These are phyloP conservation scores for Talaromyces verruculosus DNA, from an alignment of 2,329 filamentous ascomycete species.

Conservation along the genomic window DNA sequence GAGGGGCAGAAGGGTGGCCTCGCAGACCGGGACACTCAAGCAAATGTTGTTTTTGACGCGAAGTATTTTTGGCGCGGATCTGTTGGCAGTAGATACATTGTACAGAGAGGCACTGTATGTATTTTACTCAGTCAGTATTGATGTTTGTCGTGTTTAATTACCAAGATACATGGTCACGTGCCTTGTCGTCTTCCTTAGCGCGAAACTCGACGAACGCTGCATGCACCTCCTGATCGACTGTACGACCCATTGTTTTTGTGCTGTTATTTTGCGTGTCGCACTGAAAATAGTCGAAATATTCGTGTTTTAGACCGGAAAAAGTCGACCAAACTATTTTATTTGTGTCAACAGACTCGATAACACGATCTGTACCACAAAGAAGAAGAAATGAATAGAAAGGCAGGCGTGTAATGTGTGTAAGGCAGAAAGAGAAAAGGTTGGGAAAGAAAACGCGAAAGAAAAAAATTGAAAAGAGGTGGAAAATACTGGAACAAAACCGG, in stretches of 20 bases:
- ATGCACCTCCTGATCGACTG: constrained; percentile 54
- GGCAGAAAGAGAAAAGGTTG: not conserved
- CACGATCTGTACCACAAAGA: not conserved
- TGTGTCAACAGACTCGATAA: not conserved
- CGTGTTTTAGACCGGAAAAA: not conserved
- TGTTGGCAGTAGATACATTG: constrained; percentile 56
- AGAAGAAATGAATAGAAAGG: not conserved
- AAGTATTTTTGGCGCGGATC: constrained; percentile 55
- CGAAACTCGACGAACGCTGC: constrained; percentile 55
- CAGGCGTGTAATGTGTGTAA: not conserved
- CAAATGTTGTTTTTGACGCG: constrained; percentile 53
- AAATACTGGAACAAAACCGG: constrained; percentile 22
- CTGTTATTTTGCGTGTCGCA: constrained; percentile 17
- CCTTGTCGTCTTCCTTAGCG: constrained; percentile 55
- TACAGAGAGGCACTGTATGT: constrained; percentile 50
- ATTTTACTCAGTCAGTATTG: constrained; percentile 32
- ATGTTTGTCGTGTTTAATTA: constrained; percentile 34
- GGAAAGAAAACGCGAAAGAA: constrained; percentile 19
- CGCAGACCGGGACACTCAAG: constrained; percentile 52
- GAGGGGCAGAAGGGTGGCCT: constrained; percentile 46
- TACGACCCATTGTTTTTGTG: constrained; percentile 47
- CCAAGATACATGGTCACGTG: constrained; percentile 37
- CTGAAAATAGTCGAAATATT: constrained; percentile 3
- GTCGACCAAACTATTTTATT: not conserved
- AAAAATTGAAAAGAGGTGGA: constrained; percentile 19